These are phyloP conservation scores for Aegilops bicornis DNA, from an alignment of 176 grass and related monocot species.

Conservation along the genomic window DNA sequence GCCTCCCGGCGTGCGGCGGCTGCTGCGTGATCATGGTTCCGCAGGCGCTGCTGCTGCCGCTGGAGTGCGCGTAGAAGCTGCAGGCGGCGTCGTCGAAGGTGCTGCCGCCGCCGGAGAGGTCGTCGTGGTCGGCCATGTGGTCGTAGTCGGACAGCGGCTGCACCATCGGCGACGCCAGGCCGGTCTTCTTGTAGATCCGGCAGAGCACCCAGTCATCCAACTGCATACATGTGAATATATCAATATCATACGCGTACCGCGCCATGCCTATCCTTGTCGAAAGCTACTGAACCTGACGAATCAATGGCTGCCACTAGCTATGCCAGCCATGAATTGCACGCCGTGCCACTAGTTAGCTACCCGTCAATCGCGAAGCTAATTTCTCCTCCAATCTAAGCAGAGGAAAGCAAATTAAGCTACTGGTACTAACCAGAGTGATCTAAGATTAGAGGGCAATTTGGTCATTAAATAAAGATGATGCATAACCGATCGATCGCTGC, in stretches of 20 bases:
- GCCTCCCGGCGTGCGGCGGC: neutral
- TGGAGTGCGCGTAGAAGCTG: neutral
- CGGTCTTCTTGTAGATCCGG: slow-evolving; percentile 86
- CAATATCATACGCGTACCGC: neutral
- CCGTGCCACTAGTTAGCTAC: too few species aligned
- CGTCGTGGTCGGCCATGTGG: slow-evolving; percentile 34
- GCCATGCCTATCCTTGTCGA: slow-evolving; percentile 16
- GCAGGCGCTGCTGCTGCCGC: neutral
- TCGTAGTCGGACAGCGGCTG: slow-evolving; percentile 51
- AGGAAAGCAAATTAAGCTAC: neutral
- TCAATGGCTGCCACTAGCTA: neutral
- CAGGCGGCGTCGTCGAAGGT: slow-evolving; percentile 11
- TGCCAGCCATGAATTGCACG: too few species aligned
- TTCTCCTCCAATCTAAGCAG: neutral
- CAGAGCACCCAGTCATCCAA: slow-evolving; percentile 98
- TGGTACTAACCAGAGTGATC: too few species aligned
- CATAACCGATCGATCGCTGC: neutral
- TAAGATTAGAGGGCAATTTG: neutral
- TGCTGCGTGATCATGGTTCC: neutral
- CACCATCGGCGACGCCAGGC: slow-evolving; percentile 43
- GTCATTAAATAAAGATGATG: neutral
- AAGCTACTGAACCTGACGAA: slow-evolving; percentile 17
- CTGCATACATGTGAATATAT: slow-evolving; percentile 27
- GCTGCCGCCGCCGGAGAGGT: neutral
- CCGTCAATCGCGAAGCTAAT: neutral